Percentiles rank a stretch among this genome's conserved stretches.
Conservation (phyloP, 2,329 filamentous ascomycete genomes). For the Curvularia eragrostidis region DNA sequence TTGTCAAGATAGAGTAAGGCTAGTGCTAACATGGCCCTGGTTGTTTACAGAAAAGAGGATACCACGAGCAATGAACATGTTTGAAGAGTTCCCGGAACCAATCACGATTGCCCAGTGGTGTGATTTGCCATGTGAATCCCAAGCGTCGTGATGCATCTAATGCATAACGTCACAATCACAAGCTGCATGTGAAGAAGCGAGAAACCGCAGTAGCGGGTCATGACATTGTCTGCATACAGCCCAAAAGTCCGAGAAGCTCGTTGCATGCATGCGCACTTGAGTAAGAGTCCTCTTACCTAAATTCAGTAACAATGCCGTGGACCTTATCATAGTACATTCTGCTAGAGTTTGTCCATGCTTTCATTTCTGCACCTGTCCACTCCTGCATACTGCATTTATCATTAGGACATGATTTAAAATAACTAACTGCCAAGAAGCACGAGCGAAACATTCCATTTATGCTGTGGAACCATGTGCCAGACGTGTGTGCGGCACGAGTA, state of each 20-base stretch:
- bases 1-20: constrained; percentile 49
- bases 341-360: neutral
- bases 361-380: neutral
- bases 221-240: constrained; percentile 4
- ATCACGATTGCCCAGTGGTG: neutral
- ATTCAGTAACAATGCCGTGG: neutral
- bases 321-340: neutral
- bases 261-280: neutral
- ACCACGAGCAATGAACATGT: constrained; percentile 26
- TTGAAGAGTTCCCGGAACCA: constrained; percentile 9
- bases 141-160: constrained; percentile 11
- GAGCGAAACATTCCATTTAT: neutral
- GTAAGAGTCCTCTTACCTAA: neutral
- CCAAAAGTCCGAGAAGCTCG: neutral
- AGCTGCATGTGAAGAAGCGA: constrained; percentile 10
- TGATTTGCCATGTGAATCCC: constrained; percentile 10
- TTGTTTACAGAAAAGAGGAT: constrained; percentile 8
- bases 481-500: neutral
- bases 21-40: neutral
- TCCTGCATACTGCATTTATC: constrained; percentile 2
- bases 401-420: neutral
- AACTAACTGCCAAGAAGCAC: neutral
- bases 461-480: neutral
- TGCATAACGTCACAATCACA: constrained; percentile 15
- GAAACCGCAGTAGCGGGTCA: constrained; percentile 5